Conservation (phyloP, 371 early-diverging fungal genomes). For the Gilbertella persicaria region DNA sequence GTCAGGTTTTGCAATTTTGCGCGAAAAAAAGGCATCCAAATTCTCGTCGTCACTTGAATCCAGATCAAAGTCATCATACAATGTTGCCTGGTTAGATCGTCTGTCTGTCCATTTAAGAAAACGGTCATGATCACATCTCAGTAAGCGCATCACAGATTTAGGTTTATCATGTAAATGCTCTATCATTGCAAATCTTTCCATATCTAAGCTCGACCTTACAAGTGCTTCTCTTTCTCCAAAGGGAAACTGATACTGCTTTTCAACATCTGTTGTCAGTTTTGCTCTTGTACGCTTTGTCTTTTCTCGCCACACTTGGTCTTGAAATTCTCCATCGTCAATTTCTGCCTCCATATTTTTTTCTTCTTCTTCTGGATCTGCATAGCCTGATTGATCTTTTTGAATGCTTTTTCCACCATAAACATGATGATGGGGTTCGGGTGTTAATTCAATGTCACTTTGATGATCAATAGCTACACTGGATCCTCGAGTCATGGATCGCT, state of each 20-base stretch:
- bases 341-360: conserved; percentile 50
- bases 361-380: conserved; percentile 25
- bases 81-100: conserved; percentile 22
- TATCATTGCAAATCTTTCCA: conserved; percentile 57
- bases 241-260: conserved; percentile 53
- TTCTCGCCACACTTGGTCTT: conserved; percentile 64
- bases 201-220: conserved; percentile 51
- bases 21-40: conserved; percentile 56
- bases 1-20: conserved; percentile 52
- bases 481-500: conserved; percentile 25
- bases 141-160: conserved; percentile 30
- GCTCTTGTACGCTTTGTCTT: conserved; percentile 63
- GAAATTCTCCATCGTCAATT: conserved; percentile 51
- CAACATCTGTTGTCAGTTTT: conserved; percentile 48
- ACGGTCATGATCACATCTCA: conserved; percentile 33
- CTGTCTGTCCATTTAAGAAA: conserved; percentile 41
- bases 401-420: conserved; percentile 28
- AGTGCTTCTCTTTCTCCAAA: conserved; percentile 59
- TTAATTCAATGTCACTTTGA: conserved; percentile 7
- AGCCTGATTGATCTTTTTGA: conserved; percentile 9
- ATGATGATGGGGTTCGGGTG: conserved; percentile 17
- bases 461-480: conserved; percentile 11
- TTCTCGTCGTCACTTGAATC: conserved; percentile 55
- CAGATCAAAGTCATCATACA: conserved; percentile 49
- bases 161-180: conserved; percentile 52